Percentiles rank a stretch among this genome's conserved stretches.
phyloP scores from a whole-genome alignment of 2,329 filamentous ascomycete genomes.

The Gliomastix tumulicola region DNA sequence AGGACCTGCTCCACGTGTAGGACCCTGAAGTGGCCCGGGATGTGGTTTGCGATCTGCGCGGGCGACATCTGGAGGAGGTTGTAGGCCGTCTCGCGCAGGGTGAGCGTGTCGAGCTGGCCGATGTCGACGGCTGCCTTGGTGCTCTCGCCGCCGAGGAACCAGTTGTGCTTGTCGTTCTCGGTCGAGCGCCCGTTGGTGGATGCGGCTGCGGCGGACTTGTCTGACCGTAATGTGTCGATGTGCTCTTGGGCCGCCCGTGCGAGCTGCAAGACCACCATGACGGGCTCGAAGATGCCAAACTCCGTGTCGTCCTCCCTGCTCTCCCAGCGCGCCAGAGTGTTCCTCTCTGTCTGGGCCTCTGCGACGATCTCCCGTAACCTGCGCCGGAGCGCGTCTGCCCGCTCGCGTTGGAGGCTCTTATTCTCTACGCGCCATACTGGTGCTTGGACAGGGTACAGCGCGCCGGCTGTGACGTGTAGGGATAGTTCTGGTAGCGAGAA shows the following conservation, averaged over 20 bases:
- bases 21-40: constrained; percentile 22
- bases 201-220: background rate
- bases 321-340: background rate
- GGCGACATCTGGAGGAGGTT: constrained; percentile 21
- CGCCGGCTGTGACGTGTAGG: background rate
- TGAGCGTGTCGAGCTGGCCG: background rate
- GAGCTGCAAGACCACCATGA: background rate
- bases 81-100: constrained; percentile 11
- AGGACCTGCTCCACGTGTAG: constrained; percentile 31
- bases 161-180: background rate
- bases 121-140: constrained; percentile 1
- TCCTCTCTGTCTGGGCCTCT: background rate
- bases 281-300: background rate
- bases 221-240: background rate
- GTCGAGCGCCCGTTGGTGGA: too few relatives aligned
- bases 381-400: background rate
- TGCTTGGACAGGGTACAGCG: background rate
- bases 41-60: constrained; percentile 19
- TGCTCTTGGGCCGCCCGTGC: background rate
- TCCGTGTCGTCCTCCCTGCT: background rate
- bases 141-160: background rate
- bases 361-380: background rate
- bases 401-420: background rate
- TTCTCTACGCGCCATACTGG: background rate
- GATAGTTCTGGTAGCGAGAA: constrained; percentile 6